A percentile compares a stretch with the other conserved stretches of the same genome.
Evolutionary conservation across 1,284 basidiomycete species (phyloP).

Genomic region (Pyrrhoderma lamaoense): DNA sequence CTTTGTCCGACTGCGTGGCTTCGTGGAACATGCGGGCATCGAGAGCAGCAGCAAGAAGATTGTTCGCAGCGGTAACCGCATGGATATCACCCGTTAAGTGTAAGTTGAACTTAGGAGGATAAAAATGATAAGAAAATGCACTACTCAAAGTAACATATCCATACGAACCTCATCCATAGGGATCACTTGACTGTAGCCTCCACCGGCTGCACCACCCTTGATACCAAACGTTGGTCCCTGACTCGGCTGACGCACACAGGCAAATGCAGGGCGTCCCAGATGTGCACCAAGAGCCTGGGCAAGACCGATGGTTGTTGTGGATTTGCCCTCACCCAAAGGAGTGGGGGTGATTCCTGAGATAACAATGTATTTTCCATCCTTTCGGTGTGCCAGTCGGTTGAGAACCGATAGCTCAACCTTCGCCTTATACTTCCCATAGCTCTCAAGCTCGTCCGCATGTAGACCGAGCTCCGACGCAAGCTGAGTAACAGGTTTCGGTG

Average conservation of each 20-base stretch:
- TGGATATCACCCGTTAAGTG: constrained; percentile 99
- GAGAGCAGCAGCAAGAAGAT: constrained; percentile 91
- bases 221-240: constrained; percentile 99
- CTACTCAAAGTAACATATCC: background rate
- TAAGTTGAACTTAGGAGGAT: constrained; percentile 69
- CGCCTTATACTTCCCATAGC: constrained; percentile 94
- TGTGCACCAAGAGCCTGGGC: constrained; percentile 96
- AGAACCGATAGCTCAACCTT: constrained; percentile 92
- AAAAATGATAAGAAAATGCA: background rate
- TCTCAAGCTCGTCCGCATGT: constrained; percentile 82
- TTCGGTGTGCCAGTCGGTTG: constrained; percentile 78
- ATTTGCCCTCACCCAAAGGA: constrained; percentile 97
- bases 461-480: constrained; percentile 90
- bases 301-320: constrained; percentile 96
- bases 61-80: constrained; percentile 96
- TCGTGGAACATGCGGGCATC: constrained; percentile 99
- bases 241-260: constrained; percentile 97
- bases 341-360: constrained; percentile 97
- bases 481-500: constrained; percentile 80
- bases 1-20: constrained; percentile 92
- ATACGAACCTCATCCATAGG: constrained; percentile 90
- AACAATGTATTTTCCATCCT: constrained; percentile 95
- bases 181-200: constrained; percentile 98
- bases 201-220: constrained; percentile 98
- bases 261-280: constrained; percentile 88